Base-by-base conservation (phyloP, 306 rosid genomes). In the Bauhinia variegata region DNA sequence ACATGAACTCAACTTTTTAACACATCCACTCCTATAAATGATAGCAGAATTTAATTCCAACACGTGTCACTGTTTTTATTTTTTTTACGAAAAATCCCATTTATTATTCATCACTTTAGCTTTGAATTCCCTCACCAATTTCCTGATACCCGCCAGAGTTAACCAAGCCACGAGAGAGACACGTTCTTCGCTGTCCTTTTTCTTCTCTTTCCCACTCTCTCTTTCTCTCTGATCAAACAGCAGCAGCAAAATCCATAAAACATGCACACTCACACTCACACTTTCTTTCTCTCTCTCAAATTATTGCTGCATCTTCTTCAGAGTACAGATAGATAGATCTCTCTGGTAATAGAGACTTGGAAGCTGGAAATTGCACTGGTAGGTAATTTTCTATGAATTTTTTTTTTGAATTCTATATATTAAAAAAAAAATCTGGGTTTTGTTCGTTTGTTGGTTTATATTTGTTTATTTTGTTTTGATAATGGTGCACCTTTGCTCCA, bases 401-500 rank as follows among this genome's bases (percentile, higher is more conserved):
- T 3, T 11, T 7, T 23, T 23, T 23, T 23, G n/a, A n/a, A 23
- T 23, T 23, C 28, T 23, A n/a, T n/a, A n/a, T n/a, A n/a, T n/a
- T 9, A 41, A 41, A 10, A 3, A 10, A 8, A 41, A 8, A 41
- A 9, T 1, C 2, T 41, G 47, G 47, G 8, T 11, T 11, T 10
- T 1, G 47, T 41, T 41, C 11, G 47, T 11, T 41, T 41, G 47
- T n/a, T n/a, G n/a, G n/a, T 14, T 41, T 41, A 41, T 10, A 8
- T 36, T 41, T 41, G 0, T 41, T 41, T 41, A 41, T 9, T 6
- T 47, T 12, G 49, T 73, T 65, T 23, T 34, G 58, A 79, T 67
- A 54, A 75, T 75, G 79, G 6, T 47, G 82, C 73, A 70, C 76
- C 7, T 69, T 52, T 23, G 34, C n/a, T n/a, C 50, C 36, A 37